A percentile compares a stretch with the other conserved stretches of the same genome.
These are phyloP conservation scores for Aspergillus caelatus DNA, from an alignment of 2,329 filamentous ascomycete genomes.

Conservation along the genomic window DNA sequence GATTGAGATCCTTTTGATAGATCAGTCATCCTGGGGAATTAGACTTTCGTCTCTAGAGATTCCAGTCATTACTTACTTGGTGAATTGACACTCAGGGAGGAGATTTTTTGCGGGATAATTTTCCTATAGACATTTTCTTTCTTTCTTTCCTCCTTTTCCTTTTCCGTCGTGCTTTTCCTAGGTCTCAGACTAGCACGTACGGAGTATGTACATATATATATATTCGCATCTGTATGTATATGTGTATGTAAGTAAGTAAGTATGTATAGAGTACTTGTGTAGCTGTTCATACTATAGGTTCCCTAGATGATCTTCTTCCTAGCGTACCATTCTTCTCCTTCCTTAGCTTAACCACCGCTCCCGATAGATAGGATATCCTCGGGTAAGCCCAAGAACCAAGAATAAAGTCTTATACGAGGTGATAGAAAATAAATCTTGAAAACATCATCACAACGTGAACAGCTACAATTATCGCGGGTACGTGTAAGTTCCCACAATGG, in stretches of 20 bases:
- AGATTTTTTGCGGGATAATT: background rate
- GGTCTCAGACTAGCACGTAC: no score
- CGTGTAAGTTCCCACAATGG: background rate
- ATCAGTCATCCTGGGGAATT: slow-evolving; percentile 1
- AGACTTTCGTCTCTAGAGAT: background rate
- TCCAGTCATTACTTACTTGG: background rate
- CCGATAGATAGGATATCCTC: background rate
- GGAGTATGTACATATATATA: background rate
- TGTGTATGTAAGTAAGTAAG: no score
- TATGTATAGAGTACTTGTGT: background rate
- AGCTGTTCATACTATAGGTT: background rate
- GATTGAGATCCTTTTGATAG: background rate
- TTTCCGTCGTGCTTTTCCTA: background rate
- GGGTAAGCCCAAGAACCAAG: background rate
- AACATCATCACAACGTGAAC: background rate
- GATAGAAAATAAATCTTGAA: no score
- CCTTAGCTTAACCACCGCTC: background rate
- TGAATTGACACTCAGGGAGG: background rate
- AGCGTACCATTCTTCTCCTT: background rate
- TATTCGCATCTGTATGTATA: background rate
- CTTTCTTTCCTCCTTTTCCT: background rate
- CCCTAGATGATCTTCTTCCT: background rate
- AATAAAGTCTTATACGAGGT: background rate
- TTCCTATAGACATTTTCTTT: background rate
- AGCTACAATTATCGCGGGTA: background rate